A percentile compares a stretch with the other conserved stretches of the same genome.
phyloP scores from a whole-genome alignment of 1,284 basidiomycete genomes.

The Papiliotrema nemorosa region DNA sequence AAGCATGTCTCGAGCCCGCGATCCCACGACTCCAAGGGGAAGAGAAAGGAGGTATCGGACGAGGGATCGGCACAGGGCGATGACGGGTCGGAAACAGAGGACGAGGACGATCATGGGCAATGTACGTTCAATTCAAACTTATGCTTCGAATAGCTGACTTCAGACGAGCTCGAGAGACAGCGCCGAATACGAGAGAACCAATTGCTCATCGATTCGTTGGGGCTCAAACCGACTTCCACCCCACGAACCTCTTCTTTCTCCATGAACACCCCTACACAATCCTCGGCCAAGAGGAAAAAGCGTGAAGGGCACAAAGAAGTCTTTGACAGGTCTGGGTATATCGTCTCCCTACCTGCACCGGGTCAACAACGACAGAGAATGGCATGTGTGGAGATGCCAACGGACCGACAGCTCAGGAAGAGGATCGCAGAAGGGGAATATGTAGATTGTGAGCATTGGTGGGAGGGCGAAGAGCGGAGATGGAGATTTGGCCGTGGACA shows the following conservation, averaged over 20 bases:
- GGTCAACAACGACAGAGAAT: slow-evolving; percentile 31
- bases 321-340: slow-evolving; percentile 30
- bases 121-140: background rate
- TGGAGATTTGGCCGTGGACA: slow-evolving; percentile 31
- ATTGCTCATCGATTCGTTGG: slow-evolving; percentile 15
- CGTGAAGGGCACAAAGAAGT: slow-evolving; percentile 4
- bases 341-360: slow-evolving; percentile 22
- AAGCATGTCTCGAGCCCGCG: no score
- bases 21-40: background rate
- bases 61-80: background rate
- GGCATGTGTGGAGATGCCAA: slow-evolving; percentile 37
- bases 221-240: slow-evolving; percentile 8
- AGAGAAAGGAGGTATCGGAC: background rate
- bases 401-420: slow-evolving; percentile 16
- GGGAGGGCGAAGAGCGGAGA: slow-evolving; percentile 27
- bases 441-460: slow-evolving; percentile 22
- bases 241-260: slow-evolving; percentile 1
- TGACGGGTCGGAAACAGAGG: background rate
- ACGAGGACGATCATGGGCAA: background rate
- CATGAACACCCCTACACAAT: background rate
- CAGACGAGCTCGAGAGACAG: slow-evolving; percentile 25
- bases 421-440: slow-evolving; percentile 33
- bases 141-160: background rate
- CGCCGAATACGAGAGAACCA: slow-evolving; percentile 26
- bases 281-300: background rate